These are phyloP conservation scores for Gracilariopsis chorda DNA, from an alignment of 23 red algal genomes.

Conservation along the genomic window DNA sequence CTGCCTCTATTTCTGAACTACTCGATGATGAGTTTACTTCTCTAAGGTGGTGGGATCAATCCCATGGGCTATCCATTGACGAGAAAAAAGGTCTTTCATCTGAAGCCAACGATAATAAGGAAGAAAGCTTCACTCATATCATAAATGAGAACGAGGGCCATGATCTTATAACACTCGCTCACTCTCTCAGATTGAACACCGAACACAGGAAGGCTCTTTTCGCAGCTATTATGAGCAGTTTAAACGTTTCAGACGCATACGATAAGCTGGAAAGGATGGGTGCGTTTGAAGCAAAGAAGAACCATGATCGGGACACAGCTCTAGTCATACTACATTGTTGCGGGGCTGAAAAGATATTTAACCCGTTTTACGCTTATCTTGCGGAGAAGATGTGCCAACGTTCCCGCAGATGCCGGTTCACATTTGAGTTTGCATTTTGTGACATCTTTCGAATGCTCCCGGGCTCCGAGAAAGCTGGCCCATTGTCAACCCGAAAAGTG, in stretches of 20 bases:
- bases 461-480: background rate
- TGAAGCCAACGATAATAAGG: background rate
- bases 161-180: conserved; percentile 16
- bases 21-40: conserved; percentile 43
- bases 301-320: conserved; percentile 38
- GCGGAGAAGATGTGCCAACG: conserved; percentile 22
- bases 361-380: conserved; percentile 58
- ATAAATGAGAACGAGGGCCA: background rate
- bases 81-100: background rate
- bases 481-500: conserved; percentile 19
- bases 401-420: conserved; percentile 8
- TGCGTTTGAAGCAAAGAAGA: conserved; percentile 35
- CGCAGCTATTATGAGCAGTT: conserved; percentile 45
- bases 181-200: conserved; percentile 38
- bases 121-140: background rate
- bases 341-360: conserved; percentile 41
- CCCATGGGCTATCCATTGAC: conserved; percentile 10
- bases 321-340: conserved; percentile 56
- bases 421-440: conserved; percentile 56
- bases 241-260: conserved; percentile 27
- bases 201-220: conserved; percentile 23
- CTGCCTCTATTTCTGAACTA: conserved; percentile 33
- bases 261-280: conserved; percentile 26
- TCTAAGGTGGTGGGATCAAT: conserved; percentile 31
- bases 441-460: conserved; percentile 31